These are phyloP conservation scores for Penicillium roqueforti DNA, from an alignment of 495 filamentous ascomycete species.

Conservation along the genomic window DNA sequence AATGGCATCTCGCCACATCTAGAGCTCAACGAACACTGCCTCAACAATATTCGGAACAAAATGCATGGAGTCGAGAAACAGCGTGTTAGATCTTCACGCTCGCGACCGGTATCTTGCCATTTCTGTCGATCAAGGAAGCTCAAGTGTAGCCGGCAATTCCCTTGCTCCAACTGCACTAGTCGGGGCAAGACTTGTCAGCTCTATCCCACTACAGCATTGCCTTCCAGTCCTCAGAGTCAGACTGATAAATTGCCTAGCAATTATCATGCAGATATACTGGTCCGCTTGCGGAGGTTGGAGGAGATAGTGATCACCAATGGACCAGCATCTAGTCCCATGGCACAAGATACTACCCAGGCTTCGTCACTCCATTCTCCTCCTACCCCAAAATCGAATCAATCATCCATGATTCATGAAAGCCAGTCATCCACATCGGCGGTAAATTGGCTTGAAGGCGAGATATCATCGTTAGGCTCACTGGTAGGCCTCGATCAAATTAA, in stretches of 20 bases:
- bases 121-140: conserved; percentile 46
- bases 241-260: not conserved
- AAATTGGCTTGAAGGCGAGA: conserved; percentile 19
- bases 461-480: conserved; percentile 11
- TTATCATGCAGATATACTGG: conserved; percentile 17
- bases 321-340: not conserved
- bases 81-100: conserved; percentile 13
- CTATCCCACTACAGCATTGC: conserved; percentile 8
- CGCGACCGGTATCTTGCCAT: conserved; percentile 35
- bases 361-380: not conserved
- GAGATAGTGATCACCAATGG: conserved; percentile 20
- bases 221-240: not conserved
- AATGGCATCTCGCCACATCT: not conserved
- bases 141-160: conserved; percentile 38
- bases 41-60: not conserved
- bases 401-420: not conserved
- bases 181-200: conserved; percentile 34
- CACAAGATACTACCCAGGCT: conserved; percentile 4
- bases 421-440: conserved; percentile 9
- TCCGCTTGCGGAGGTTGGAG: conserved; percentile 22
- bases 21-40: not conserved
- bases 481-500: conserved; percentile 1
- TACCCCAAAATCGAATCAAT: not conserved
- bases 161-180: conserved; percentile 40
- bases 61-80: conserved; percentile 18